Evolutionary conservation across 108 stramenopile species (phyloP).

Genomic region (Epithemia pelagica): DNA sequence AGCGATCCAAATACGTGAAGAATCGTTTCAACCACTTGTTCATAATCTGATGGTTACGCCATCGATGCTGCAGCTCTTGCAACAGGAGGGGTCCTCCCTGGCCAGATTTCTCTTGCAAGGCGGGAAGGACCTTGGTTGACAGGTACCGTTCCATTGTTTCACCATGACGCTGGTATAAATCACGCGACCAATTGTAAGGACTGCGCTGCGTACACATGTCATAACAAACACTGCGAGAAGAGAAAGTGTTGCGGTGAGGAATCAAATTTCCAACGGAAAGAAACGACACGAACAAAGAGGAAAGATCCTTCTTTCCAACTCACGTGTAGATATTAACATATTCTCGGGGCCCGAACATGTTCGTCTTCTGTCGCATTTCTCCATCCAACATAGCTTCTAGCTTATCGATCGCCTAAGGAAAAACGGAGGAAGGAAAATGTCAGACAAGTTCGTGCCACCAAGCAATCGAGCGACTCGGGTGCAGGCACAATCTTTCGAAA

Average conservation of each 20-base stretch:
- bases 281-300: neutral
- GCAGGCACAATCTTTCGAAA: too few relatives aligned
- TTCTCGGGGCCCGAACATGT: constrained; percentile 88
- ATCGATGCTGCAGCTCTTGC: constrained; percentile 89
- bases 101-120: constrained; percentile 77
- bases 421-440: neutral
- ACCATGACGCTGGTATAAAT: constrained; percentile 94
- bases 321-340: constrained; percentile 89
- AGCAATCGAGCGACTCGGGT: neutral
- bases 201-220: constrained; percentile 99
- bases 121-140: constrained; percentile 81
- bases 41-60: constrained; percentile 99
- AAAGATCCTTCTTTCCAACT: too few relatives aligned
- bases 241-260: neutral
- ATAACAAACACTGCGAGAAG: constrained; percentile 89
- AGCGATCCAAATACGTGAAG: constrained; percentile 98
- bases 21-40: constrained; percentile 99
- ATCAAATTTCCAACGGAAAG: neutral
- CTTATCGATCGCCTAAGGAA: constrained; percentile 71
- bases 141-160: constrained; percentile 94
- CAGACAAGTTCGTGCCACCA: too few relatives aligned
- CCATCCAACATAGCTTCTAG: constrained; percentile 87
- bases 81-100: constrained; percentile 85
- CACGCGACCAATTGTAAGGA: constrained; percentile 99
- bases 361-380: constrained; percentile 58